Conservation (phyloP, 306 rosid genomes). For the Comarum palustre region DNA sequence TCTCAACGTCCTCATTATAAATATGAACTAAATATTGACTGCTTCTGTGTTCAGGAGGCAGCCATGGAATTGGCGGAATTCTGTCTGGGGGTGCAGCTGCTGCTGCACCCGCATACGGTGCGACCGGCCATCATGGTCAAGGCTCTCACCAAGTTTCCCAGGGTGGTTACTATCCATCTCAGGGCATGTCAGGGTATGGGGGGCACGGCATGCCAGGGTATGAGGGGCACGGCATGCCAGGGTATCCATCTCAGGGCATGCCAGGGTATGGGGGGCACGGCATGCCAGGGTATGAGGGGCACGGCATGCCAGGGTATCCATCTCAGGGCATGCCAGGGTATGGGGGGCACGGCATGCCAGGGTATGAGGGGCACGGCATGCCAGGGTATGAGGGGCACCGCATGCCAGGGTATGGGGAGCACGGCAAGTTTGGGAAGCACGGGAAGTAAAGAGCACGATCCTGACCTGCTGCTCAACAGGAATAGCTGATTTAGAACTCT, state of each 20-base stretch:
- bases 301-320: not conserved
- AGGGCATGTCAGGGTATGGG: slow-evolving; percentile 10
- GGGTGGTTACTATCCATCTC: slow-evolving; percentile 11
- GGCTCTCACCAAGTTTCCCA: slow-evolving; percentile 16
- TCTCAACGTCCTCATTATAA: not conserved
- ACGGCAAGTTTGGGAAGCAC: slow-evolving; percentile 45
- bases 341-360: slow-evolving; percentile 8
- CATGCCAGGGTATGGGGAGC: slow-evolving; percentile 14
- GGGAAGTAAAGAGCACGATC: slow-evolving; percentile 34
- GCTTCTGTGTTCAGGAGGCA: slow-evolving; percentile 26
- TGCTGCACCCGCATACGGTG: slow-evolving; percentile 74
- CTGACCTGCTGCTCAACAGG: not conserved
- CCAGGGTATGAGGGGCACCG: too few species aligned
- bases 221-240: slow-evolving; percentile 3
- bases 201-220: slow-evolving; percentile 8
- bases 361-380: slow-evolving; percentile 11
- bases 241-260: too few species aligned
- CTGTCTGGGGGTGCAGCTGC: slow-evolving; percentile 88
- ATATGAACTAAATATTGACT: not conserved
- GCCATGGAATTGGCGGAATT: slow-evolving; percentile 46
- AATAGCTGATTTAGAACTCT: not conserved
- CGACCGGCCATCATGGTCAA: slow-evolving; percentile 31
- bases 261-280: slow-evolving; percentile 12
- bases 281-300: slow-evolving; percentile 2
- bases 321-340: slow-evolving; percentile 1